Conservation (phyloP, 768 basidiomycete genomes). For the Auricularia cornea region DNA sequence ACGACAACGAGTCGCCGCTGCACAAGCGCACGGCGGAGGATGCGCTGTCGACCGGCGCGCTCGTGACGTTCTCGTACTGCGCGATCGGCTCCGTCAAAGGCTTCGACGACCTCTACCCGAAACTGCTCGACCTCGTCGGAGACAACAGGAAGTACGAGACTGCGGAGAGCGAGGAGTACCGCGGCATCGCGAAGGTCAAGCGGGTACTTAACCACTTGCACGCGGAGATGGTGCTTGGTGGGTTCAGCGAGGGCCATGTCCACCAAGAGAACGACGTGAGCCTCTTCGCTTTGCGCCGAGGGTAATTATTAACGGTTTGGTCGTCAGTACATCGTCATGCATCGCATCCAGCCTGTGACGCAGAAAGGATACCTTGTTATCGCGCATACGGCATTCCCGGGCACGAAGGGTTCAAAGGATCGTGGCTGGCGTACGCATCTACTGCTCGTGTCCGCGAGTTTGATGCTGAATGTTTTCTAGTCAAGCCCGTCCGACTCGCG, state of each 20-base stretch:
- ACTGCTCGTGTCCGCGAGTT: neutral
- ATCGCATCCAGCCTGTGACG: constrained; percentile 82
- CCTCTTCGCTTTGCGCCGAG: constrained; percentile 81
- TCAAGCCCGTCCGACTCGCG: constrained; percentile 75
- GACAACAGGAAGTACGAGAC: constrained; percentile 78
- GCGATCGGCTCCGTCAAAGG: constrained; percentile 94
- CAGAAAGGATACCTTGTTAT: constrained; percentile 91
- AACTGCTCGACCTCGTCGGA: constrained; percentile 78
- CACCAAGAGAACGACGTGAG: constrained; percentile 93
- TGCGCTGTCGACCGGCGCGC: constrained; percentile 85
- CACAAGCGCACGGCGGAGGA: constrained; percentile 93
- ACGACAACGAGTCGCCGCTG: constrained; percentile 90
- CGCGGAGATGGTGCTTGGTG: constrained; percentile 83
- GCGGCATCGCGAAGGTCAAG: constrained; percentile 52
- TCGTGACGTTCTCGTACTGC: constrained; percentile 84
- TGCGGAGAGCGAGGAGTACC: constrained; percentile 42
- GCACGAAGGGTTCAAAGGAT: constrained; percentile 62
- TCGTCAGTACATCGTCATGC: constrained; percentile 91
- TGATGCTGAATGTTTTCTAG: constrained; percentile 58
- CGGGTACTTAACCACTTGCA: constrained; percentile 80
- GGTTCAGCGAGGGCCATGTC: constrained; percentile 87
- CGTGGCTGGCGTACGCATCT: constrained; percentile 62
- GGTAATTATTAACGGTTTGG: too few species aligned
- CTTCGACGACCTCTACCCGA: constrained; percentile 95
- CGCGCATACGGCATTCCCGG: constrained; percentile 77